Evolutionary conservation across 2,329 filamentous ascomycete species (phyloP), one percentile per base, ranked within the genome.

Genomic region (Nannizzia gypsea): DNA sequence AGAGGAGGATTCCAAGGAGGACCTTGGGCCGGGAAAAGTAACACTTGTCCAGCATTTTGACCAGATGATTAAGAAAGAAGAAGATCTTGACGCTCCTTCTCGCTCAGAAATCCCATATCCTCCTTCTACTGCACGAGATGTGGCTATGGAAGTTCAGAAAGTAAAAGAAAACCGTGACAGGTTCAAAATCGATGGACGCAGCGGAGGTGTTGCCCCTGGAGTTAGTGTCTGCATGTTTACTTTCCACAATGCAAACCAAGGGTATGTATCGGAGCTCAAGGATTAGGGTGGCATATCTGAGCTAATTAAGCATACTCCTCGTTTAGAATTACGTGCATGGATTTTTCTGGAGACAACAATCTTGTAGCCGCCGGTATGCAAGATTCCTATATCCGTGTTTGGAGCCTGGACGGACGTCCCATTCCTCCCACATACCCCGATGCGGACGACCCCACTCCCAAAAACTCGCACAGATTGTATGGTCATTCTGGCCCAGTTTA

Each of bases 151-250:
- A 72, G 90, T 97, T 67, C 89, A 93, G 69, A 93, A 92, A 70
- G 84, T 97, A 8, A 89, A 90, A 64, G 93, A 99, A 72, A 89
- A 95, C 68, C 85, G 93, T 22, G 92, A 97, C 68, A 83, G 92
- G 17, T 95, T 96, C 72, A 87, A 84, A 69, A 92, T 97, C 60
- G 89, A 95, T 62, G 84, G 86, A 20, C 83, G 88, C 36, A 92
- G 88, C 11, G 89, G 90, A 15, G 92, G 91, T 6, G 82, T 91
- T 57, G 90, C 91, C 13, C 84, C 90, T 59, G 85, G 86, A 26
- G 80, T 96, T 62, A 95, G 90, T 67, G 86, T 95, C 24, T 93
- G 89, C 78, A 97, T 97, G 88, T 96, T 95, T 71, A 99, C 93
- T 0, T 96, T 97, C 69, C 93, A 99, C 77, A 99, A 99, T 73